phyloP scores from a whole-genome alignment of 1,284 basidiomycete species.

The Trichosporon ovoides region DNA sequence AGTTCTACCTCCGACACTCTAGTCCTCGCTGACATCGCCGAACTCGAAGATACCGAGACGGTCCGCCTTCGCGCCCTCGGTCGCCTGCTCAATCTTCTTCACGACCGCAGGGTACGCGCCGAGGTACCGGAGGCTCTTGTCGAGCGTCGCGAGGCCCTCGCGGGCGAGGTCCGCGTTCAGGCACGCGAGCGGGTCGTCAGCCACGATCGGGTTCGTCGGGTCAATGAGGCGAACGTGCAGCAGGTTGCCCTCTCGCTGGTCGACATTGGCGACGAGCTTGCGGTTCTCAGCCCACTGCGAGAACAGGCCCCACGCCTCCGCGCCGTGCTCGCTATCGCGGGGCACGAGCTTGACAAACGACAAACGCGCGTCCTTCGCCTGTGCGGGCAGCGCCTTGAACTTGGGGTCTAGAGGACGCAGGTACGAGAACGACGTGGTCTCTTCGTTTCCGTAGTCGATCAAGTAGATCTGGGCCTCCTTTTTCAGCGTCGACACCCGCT shows the following conservation, averaged over 20 bases:
- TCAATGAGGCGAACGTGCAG: slow-evolving; percentile 85
- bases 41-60: slow-evolving; percentile 80
- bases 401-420: slow-evolving; percentile 77
- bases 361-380: slow-evolving; percentile 49
- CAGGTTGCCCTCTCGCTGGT: slow-evolving; percentile 69
- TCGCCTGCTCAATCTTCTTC: slow-evolving; percentile 59
- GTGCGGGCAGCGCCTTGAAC: slow-evolving; percentile 77
- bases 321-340: slow-evolving; percentile 73
- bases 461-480: slow-evolving; percentile 54
- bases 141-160: slow-evolving; percentile 64
- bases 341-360: slow-evolving; percentile 72
- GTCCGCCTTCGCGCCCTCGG: slow-evolving; percentile 65
- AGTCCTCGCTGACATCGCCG: slow-evolving; percentile 28
- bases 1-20: background rate
- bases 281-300: slow-evolving; percentile 74
- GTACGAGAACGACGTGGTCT: slow-evolving; percentile 62
- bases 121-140: slow-evolving; percentile 72
- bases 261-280: slow-evolving; percentile 83
- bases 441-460: slow-evolving; percentile 69
- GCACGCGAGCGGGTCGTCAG: slow-evolving; percentile 65
- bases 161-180: slow-evolving; percentile 74
- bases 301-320: slow-evolving; percentile 80
- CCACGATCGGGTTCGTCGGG: slow-evolving; percentile 63
- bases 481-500: slow-evolving; percentile 71
- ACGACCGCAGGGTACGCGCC: slow-evolving; percentile 63